Evolutionary conservation across 2,329 filamentous ascomycete species (phyloP).

Genomic region (Fusarium brachygibbosum): DNA sequence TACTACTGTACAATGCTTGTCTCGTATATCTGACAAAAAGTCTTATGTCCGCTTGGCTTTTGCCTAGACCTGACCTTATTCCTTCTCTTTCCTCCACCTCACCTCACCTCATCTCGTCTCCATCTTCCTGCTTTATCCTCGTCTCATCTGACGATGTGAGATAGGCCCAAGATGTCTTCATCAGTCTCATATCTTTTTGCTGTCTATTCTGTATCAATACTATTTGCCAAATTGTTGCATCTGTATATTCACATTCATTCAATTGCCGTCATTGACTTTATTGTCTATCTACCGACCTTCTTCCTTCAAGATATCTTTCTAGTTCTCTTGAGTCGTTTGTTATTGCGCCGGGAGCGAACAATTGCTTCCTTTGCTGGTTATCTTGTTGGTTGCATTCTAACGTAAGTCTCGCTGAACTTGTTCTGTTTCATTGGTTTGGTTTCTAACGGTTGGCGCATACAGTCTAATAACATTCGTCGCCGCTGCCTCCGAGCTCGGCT

Average conservation of each 20-base stretch:
- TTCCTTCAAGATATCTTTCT: constrained; percentile 47
- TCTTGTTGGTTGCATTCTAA: constrained; percentile 40
- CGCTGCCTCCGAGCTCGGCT: constrained; percentile 51
- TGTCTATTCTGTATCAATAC: constrained; percentile 48
- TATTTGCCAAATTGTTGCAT: constrained; percentile 48
- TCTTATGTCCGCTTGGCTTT: constrained; percentile 44
- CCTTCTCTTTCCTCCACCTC: constrained; percentile 18
- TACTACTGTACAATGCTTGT: background rate
- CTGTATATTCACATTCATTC: constrained; percentile 47
- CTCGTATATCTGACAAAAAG: constrained; percentile 29
- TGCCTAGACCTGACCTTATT: constrained; percentile 36
- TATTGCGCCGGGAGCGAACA: constrained; percentile 46
- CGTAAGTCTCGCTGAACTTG: constrained; percentile 27
- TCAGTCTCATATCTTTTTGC: constrained; percentile 49
- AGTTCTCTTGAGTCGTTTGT: constrained; percentile 42
- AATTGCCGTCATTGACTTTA: constrained; percentile 45
- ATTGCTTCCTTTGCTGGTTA: constrained; percentile 40
- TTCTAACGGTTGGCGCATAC: constrained; percentile 20
- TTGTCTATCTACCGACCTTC: constrained; percentile 50
- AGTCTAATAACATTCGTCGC: constrained; percentile 49
- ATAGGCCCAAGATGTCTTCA: constrained; percentile 43
- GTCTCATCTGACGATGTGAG: constrained; percentile 34
- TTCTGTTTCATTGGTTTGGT: background rate
- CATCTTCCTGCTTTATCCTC: constrained; percentile 8
- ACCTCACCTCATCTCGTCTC: background rate